These are phyloP conservation scores for Apophysomyces ossiformis DNA, from an alignment of 371 early-diverging fungal genomes.

Conservation along the genomic window DNA sequence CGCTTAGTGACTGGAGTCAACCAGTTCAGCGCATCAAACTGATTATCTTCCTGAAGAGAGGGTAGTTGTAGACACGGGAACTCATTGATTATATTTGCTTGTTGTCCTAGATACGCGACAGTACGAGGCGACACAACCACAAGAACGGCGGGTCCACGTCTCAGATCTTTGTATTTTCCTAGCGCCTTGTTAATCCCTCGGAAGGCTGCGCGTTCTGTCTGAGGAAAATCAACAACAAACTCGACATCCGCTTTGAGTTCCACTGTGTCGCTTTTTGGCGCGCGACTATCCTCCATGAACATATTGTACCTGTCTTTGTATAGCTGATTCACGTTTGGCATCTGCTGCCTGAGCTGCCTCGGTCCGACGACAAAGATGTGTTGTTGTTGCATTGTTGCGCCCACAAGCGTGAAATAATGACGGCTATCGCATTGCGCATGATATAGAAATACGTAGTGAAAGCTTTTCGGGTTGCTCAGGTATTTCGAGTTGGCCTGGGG, in stretches of 20 bases:
- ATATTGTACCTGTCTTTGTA: slow-evolving; percentile 35
- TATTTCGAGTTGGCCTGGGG: slow-evolving; percentile 39
- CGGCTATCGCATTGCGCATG: slow-evolving; percentile 73
- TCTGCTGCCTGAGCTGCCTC: slow-evolving; percentile 60
- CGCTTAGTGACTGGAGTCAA: slow-evolving; percentile 68
- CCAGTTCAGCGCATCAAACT: slow-evolving; percentile 87
- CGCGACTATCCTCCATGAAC: slow-evolving; percentile 22
- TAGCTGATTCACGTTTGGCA: slow-evolving; percentile 71
- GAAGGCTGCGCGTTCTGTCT: slow-evolving; percentile 63
- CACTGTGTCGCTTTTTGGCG: slow-evolving; percentile 46
- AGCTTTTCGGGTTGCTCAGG: slow-evolving; percentile 42
- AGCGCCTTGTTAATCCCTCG: slow-evolving; percentile 54
- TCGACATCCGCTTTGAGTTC: slow-evolving; percentile 54
- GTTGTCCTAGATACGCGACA: slow-evolving; percentile 51
- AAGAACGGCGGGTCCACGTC: slow-evolving; percentile 74
- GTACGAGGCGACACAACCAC: slow-evolving; percentile 65
- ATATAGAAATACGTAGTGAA: slow-evolving; percentile 72
- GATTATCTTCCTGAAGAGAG: slow-evolving; percentile 58
- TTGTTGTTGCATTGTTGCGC: slow-evolving; percentile 57
- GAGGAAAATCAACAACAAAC: slow-evolving; percentile 49
- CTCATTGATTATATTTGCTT: slow-evolving; percentile 59
- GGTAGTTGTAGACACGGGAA: slow-evolving; percentile 75
- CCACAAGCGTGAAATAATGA: slow-evolving; percentile 76
- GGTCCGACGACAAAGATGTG: slow-evolving; percentile 77
- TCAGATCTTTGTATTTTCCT: slow-evolving; percentile 60